Base-by-base conservation (phyloP, 2,329 filamentous ascomycete genomes). In the Nannizzia gypsea region DNA sequence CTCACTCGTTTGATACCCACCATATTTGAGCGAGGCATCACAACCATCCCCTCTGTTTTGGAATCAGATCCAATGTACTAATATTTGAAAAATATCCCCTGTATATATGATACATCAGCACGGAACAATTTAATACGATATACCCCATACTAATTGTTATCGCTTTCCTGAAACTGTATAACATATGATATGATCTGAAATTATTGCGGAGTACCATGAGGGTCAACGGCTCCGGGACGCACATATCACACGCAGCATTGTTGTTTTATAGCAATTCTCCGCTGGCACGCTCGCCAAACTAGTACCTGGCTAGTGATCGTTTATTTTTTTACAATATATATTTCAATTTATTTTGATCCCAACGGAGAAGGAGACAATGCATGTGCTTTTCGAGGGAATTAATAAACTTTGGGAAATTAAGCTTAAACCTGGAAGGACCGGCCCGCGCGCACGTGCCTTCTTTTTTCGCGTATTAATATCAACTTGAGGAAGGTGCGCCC, bases 351-450 rank as follows among this genome's bases (percentile, higher is more conserved):
- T 54, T 54, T 34, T 34, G 34, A 52, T 46, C 20, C 6, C 20
- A 46, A 22, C 42, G 42, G 17, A 11, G 31, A 36, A 36, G 31
- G 31, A 36, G 9, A 36, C 9, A 36, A 11, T 11, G 31, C 31
- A 8, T 17, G n/a, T 11, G 17, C 42, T 13, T 22, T 1, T 22
- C 20, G 24, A 26, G 44, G 44, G 20, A 48, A 15, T 24, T 26
- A 48, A 31, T 54, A 54, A 34, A 54, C 26, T 34, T 54, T 54
- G 31, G 26, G 2, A 54, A 54, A 54, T 52, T 54, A 54, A 54
- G 48, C 48, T 54, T 54, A 54, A 54, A 31, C 48, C 26, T 36
- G 48, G 48, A 54, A 54, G 48, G 48, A 54, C 48, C 48, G 48
- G 48, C 48, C 48, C 48, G 48, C 6, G 3, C 6, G 48, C 48